These are phyloP conservation scores for Maudiozyma bulderi DNA, from an alignment of 805 yeast genomes.

Conservation along the genomic window DNA sequence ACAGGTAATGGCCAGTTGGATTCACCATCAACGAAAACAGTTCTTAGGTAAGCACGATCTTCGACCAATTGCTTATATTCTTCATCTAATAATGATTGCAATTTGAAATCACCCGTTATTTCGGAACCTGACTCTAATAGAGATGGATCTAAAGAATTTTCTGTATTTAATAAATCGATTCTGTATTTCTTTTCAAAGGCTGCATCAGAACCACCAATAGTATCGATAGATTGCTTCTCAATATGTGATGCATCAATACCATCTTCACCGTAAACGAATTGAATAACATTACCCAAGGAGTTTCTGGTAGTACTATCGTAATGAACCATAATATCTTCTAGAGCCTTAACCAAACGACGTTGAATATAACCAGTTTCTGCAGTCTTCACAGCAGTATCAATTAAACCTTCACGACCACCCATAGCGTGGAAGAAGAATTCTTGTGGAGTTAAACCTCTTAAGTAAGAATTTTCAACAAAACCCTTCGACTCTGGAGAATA, in stretches of 20 bases:
- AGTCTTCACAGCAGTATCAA: conserved; percentile 98
- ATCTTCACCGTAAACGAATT: conserved; percentile 96
- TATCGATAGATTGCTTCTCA: conserved; percentile 90
- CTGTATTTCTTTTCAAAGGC: conserved; percentile 77
- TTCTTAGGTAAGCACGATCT: conserved; percentile 76
- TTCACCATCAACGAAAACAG: conserved; percentile 87
- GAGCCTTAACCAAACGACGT: conserved; percentile 93
- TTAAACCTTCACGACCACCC: conserved; percentile 99
- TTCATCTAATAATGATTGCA: conserved; percentile 71
- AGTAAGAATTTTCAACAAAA: conserved; percentile 91
- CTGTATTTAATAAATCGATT: conserved; percentile 73
- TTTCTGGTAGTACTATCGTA: conserved; percentile 98
- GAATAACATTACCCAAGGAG: conserved; percentile 92
- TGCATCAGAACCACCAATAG: conserved; percentile 85
- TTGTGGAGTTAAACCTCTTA: conserved; percentile 96
- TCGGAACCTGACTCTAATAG: conserved; percentile 83
- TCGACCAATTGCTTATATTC: conserved; percentile 70
- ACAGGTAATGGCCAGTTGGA: conserved; percentile 97
- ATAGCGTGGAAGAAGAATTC: conserved; percentile 98
- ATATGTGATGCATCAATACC: conserved; percentile 98
- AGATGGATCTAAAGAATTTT: conserved; percentile 54
- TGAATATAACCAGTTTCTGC: conserved; percentile 98
- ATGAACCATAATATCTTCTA: conserved; percentile 95
- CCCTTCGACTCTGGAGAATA: conserved; percentile 98
- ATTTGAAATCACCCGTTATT: conserved; percentile 76